Base-by-base conservation (phyloP, 1,284 basidiomycete species). In the Caloboletus firmus region DNA sequence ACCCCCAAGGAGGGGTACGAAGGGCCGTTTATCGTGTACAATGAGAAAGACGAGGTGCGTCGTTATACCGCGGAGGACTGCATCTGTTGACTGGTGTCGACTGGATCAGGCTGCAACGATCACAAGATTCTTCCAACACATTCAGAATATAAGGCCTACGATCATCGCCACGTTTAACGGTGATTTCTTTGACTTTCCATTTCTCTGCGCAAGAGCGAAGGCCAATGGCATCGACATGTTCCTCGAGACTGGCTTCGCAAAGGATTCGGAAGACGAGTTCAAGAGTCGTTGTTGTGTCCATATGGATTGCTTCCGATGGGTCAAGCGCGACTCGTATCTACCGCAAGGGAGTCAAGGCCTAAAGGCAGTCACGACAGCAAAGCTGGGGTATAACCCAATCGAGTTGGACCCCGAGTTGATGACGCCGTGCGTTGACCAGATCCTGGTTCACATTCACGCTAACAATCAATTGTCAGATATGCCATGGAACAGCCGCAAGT, bases 231-330 rank as follows among this genome's bases (percentile, higher is more conserved):
- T 99, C 64, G 94, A 95, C 74, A 96, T 99, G 93, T 95, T 93
- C 70, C 77, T 91, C 39, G 95, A 98, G 76, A 98, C 85, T 1
- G 97, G 97, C 0, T 99, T 99, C 67, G 80, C 85, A 13, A 91
- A 85, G 60, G 97, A 99, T 71, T 79, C 82, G 2, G 97, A 99
- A 71, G 91, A 94, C 56, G 97, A 99, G 71, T 99, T 89, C 80
- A 98, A 99, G 77, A 91, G 89, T 62, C 81, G 92, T 10, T 84
- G 83, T n/a, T 96, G 94, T 63, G 92, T 90, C 35, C 97, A 99
- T 71, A 97, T 99, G 93, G 97, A 99, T 70, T 98, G 95, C 72
- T 99, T 98, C 81, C 85, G 96, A 66, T 99, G 97, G 97, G 97
- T 99, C 50, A 99, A 99, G 74, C 90, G 97, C 43, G 97, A 99